A percentile compares a stretch with the other conserved stretches of the same genome.
Evolutionary conservation across 208 protist genomes (phyloP).

Genomic region (Novymonas esmeraldas): DNA sequence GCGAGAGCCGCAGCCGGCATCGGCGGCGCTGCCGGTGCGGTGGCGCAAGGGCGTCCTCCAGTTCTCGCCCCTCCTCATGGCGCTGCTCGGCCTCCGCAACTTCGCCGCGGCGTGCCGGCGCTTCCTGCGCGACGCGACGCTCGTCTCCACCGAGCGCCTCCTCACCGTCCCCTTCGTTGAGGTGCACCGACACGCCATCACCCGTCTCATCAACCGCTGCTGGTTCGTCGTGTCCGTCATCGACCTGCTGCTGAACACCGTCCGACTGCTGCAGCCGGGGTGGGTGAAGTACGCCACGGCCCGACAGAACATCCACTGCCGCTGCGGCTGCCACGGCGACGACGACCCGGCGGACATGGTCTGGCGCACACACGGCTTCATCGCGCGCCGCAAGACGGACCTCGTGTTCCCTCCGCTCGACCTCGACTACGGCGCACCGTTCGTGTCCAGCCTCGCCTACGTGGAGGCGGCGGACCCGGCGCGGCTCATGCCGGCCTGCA

Average conservation of each 20-base stretch:
- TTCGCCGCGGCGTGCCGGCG: constrained; percentile 64
- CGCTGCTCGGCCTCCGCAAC: constrained; percentile 75
- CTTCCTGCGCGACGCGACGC: constrained; percentile 69
- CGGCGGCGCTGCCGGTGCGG: constrained; percentile 45
- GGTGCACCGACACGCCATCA: constrained; percentile 53
- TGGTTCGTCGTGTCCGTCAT: constrained; percentile 76
- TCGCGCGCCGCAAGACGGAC: constrained; percentile 64
- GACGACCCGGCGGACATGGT: constrained; percentile 42
- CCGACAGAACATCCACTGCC: constrained; percentile 57
- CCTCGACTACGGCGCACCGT: constrained; percentile 83
- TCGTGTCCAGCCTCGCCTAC: constrained; percentile 65
- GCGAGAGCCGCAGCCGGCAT: constrained; percentile 45
- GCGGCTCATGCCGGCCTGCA: constrained; percentile 68
- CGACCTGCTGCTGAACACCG: constrained; percentile 81
- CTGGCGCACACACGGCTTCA: constrained; percentile 51
- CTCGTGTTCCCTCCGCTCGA: constrained; percentile 77
- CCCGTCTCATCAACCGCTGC: constrained; percentile 58
- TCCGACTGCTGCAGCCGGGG: constrained; percentile 59
- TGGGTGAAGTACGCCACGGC: constrained; percentile 79
- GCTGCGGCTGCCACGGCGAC: constrained; percentile 58
- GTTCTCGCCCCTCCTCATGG: constrained; percentile 70
- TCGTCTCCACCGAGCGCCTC: constrained; percentile 77
- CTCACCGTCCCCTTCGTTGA: constrained; percentile 52
- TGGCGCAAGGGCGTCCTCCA: constrained; percentile 58
- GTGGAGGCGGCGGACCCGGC: constrained; percentile 81